Evolutionary conservation across 2,329 filamentous ascomycete species (phyloP), one percentile per base, ranked within the genome.

Genomic region (Metarhizium guizhouense): DNA sequence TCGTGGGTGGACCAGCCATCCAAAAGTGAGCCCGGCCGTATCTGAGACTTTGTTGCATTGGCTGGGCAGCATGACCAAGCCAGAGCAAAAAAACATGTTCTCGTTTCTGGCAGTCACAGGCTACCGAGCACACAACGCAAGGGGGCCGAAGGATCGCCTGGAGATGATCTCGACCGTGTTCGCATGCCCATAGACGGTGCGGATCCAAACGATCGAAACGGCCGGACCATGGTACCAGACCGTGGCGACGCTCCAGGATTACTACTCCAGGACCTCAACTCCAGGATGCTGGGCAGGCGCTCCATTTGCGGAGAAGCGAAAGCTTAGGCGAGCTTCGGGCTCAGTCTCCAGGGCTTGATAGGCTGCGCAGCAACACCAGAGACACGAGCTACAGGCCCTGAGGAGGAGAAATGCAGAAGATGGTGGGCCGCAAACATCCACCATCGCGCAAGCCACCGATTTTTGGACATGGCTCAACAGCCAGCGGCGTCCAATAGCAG

Each of bases 171-270:
- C 18, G 51, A 53, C 51, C 47, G 42, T 47, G 42, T 14, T 10
- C 25, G 6, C 14, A 8, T 4, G 29, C 34, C 40, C 4, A 25
- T 3, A 29, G 36, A 60, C 59, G 51, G 59, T 60, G 59, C 55
- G 57, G 53, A 56, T 57, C 54, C 51, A 45, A 16, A 55, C 52
- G 55, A 61, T 61, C 58, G 57, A 56, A 49, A 60, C 60, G 47
- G 36, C 42, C 51, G 49, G 36, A 25, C 47, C 51, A 47, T 43
- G 54, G 42, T 47, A 34, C 49, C 52, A 34, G 25, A 25, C 25
- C 25, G 25, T 25, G 34, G 52, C 42, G 32, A 43, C 36, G 18
- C 45, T 47, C 55, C 30, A 14, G 45, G 42, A 45, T 11, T 13
- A 18, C 11, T 13, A 18, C 11, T 14, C 14, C 11, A 16, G 14